These are phyloP conservation scores for Blastocystis hominis DNA, from an alignment of 352 stramenopile genomes.

Conservation along the genomic window DNA sequence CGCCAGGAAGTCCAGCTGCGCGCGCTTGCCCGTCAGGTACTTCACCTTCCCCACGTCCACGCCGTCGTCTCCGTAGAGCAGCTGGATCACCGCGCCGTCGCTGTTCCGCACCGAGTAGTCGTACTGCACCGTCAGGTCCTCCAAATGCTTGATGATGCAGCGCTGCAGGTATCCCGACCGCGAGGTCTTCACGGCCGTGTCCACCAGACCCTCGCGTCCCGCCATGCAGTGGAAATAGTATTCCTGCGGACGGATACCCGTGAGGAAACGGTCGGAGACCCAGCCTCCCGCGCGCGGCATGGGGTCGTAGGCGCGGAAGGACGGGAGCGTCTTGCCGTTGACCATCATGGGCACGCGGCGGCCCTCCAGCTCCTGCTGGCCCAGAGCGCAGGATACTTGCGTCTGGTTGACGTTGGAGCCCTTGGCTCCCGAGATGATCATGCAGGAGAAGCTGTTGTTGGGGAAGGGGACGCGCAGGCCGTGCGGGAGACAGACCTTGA, in stretches of 20 bases:
- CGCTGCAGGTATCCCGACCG: conserved; percentile 96
- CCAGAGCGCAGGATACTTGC: conserved; percentile 92
- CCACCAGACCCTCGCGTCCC: conserved; percentile 89
- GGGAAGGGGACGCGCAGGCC: conserved; percentile 93
- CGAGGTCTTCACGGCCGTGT: conserved; percentile 98
- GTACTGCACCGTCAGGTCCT: conserved; percentile 91
- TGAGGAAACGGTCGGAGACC: conserved; percentile 98
- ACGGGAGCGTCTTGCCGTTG: conserved; percentile 91
- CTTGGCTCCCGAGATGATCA: conserved; percentile 97
- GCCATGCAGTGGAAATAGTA: conserved; percentile 99
- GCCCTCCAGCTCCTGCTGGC: conserved; percentile 96
- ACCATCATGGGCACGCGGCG: conserved; percentile 91
- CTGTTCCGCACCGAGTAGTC: conserved; percentile 95
- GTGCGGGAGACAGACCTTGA: conserved; percentile 93
- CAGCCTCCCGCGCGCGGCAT: conserved; percentile 92
- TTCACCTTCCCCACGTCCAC: conserved; percentile 87
- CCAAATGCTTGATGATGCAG: conserved; percentile 95
- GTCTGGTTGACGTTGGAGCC: conserved; percentile 99
- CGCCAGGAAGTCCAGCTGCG: conserved; percentile 60
- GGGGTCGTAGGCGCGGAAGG: conserved; percentile 91
- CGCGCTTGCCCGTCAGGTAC: conserved; percentile 82
- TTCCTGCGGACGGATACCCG: conserved; percentile 85
- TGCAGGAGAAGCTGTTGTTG: conserved; percentile 94
- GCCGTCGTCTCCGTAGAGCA: conserved; percentile 97
- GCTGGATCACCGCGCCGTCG: conserved; percentile 93